Conservation (phyloP, 2,329 filamentous ascomycete genomes). For the Claviceps humidiphila region DNA sequence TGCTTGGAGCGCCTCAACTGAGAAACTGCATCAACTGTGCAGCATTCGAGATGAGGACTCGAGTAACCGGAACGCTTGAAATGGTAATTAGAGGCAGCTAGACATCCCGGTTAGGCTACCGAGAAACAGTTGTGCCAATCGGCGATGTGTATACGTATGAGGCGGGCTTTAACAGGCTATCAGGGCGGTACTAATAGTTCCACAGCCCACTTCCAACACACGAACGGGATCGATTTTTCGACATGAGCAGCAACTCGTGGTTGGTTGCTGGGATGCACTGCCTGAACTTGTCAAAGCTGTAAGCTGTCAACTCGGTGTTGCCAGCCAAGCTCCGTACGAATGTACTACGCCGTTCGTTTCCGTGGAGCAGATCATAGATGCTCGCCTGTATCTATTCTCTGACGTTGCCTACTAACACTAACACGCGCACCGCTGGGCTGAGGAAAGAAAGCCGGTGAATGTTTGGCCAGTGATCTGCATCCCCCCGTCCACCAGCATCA, state of each 20-base stretch:
- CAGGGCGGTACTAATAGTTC: not conserved
- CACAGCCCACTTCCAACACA: not conserved
- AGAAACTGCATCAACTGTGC: conserved; percentile 3
- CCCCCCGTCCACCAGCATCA: not conserved
- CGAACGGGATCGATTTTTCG: not conserved
- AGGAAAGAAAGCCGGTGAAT: not conserved
- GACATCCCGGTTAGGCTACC: conserved; percentile 1
- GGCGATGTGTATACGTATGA: not conserved
- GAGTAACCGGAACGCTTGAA: conserved; percentile 4
- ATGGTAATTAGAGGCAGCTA: conserved; percentile 1
- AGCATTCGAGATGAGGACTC: conserved; percentile 1
- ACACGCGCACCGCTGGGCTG: not conserved
- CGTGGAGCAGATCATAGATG: too few relatives aligned
- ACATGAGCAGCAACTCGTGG: not conserved
- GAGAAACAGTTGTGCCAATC: conserved; percentile 5
- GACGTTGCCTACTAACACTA: not conserved
- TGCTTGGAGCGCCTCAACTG: conserved; percentile 4
- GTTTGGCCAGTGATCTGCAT: not conserved
- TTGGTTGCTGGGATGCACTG: not conserved
- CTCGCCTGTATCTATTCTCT: not conserved
- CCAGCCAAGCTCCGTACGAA: too few relatives aligned
- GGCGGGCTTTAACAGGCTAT: not conserved
- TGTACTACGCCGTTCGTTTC: too few relatives aligned
- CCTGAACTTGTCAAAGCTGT: not conserved
- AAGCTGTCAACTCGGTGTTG: too few relatives aligned